Base-by-base conservation (phyloP, 306 rosid genomes). In the Quercus suber region DNA sequence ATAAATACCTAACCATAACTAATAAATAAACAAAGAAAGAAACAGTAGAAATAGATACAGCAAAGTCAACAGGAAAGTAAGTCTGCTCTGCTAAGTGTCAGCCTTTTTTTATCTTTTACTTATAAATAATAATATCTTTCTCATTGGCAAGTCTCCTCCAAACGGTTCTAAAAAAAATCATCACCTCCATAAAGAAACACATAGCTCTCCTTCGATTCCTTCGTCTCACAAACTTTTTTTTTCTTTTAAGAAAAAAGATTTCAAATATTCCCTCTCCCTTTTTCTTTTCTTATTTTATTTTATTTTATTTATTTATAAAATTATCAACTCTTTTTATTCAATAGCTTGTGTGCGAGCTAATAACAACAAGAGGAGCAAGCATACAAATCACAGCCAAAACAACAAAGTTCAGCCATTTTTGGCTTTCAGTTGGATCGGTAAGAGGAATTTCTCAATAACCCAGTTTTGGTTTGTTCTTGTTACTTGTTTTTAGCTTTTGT, bases 51-150 rank as follows among this genome's bases (percentile, higher is more conserved):
- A 25, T 8, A 7, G 51, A 33, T 1, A 51, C 35, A 52, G 59
- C 43, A 56, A 85, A 89, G 93, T 89, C 89, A 87, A 85, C 89
- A 85, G 20, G 81, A 74, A 82, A 63, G 77, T 73, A 85, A 87
- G 88, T 72, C 87, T 41, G 45, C 45, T 31, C 57, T 74, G 83
- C 52, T 71, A 73, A 69, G 84, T 80, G 86, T 86, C 45, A 67
- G 80, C 57, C 71, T 65, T 70, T 79, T 79, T 45, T 73, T 15
- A 51, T 1, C 28, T 73, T 68, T 43, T 8, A 41, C 25, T 15
- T 52, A 15, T 35, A 71, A 43, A 49, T 12, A 49, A 49, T 49
- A 49, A 49, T 78, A 60, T 76, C 72, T 59, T 71, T 20, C 67
- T 65, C 15, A 71, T 81, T 67, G 84, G 58, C 82, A 69, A 76